Percentiles rank a stretch among this genome's conserved stretches.
phyloP scores from a whole-genome alignment of 306 rosid genomes.

The Urtica urens region DNA sequence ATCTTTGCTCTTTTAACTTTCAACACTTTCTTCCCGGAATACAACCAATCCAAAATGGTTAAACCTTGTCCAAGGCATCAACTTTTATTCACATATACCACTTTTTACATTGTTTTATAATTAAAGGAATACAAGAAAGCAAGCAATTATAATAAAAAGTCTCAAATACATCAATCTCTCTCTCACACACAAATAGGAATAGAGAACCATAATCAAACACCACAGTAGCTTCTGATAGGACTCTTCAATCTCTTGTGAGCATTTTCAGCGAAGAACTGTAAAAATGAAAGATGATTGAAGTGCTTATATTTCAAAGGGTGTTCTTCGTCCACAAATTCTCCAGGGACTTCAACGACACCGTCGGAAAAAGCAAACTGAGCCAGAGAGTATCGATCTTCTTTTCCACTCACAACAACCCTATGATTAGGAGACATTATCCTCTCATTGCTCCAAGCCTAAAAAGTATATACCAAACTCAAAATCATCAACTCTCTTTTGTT shows the following conservation, averaged over 20 bases:
- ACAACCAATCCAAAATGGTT: too few species aligned
- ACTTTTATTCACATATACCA: too few species aligned
- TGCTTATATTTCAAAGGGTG: constrained; percentile 53
- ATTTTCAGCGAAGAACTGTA: constrained; percentile 24
- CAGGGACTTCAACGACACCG: constrained; percentile 47
- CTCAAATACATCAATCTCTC: background rate
- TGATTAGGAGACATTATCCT: constrained; percentile 56
- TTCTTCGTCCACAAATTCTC: constrained; percentile 47
- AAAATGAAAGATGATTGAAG: constrained; percentile 46
- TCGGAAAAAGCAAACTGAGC: constrained; percentile 45
- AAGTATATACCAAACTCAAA: background rate
- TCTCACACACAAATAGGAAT: background rate
- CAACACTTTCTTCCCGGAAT: too few species aligned
- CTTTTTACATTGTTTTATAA: too few species aligned
- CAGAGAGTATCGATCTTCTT: constrained; percentile 52
- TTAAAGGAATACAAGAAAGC: too few species aligned
- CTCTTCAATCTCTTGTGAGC: constrained; percentile 16
- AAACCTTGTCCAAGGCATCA: too few species aligned
- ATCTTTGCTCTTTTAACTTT: too few species aligned
- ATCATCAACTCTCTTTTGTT: too few species aligned
- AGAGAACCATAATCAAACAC: constrained; percentile 7
- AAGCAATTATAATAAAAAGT: background rate
- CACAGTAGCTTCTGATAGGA: constrained; percentile 28
- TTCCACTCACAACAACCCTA: constrained; percentile 45
- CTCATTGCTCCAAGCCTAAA: constrained; percentile 80